Conservation (phyloP, 768 basidiomycete species). For the Mycena latifolia region DNA sequence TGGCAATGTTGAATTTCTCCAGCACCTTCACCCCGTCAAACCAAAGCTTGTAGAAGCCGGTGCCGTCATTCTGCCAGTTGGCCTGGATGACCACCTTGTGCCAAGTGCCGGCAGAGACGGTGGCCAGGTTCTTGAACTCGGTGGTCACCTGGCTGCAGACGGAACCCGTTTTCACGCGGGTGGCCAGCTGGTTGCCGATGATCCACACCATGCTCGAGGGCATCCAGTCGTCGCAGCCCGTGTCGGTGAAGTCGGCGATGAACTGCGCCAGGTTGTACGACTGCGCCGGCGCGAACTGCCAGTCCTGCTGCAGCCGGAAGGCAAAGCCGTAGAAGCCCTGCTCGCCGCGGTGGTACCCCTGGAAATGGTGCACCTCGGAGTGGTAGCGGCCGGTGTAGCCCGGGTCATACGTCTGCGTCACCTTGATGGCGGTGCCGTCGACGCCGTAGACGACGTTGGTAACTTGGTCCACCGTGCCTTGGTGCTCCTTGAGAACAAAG, state of each 20-base stretch:
- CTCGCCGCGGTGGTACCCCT: no score
- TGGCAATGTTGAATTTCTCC: conserved; percentile 15
- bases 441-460: conserved; percentile 16
- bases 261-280: conserved; percentile 20
- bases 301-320: conserved; percentile 22
- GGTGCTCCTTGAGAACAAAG: background rate
- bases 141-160: conserved; percentile 14
- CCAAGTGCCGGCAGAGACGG: conserved; percentile 12
- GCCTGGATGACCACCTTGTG: conserved; percentile 13
- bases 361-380: no score
- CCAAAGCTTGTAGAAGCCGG: conserved; percentile 21
- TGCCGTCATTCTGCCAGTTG: conserved; percentile 20
- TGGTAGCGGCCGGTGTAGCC: conserved; percentile 13
- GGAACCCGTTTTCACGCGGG: conserved; percentile 4
- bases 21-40: conserved; percentile 19
- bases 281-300: conserved; percentile 12
- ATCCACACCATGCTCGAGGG: conserved; percentile 22
- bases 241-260: conserved; percentile 20
- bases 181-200: conserved; percentile 19
- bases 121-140: conserved; percentile 16
- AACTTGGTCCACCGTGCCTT: conserved; percentile 16
- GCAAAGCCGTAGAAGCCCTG: no score
- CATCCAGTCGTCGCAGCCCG: conserved; percentile 18
- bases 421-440: conserved; percentile 13
- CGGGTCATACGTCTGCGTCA: conserved; percentile 17